Evolutionary conservation across 2,329 filamentous ascomycete species (phyloP), one percentile per base, ranked within the genome.

Genomic region (Colletotrichum tropicicola): DNA sequence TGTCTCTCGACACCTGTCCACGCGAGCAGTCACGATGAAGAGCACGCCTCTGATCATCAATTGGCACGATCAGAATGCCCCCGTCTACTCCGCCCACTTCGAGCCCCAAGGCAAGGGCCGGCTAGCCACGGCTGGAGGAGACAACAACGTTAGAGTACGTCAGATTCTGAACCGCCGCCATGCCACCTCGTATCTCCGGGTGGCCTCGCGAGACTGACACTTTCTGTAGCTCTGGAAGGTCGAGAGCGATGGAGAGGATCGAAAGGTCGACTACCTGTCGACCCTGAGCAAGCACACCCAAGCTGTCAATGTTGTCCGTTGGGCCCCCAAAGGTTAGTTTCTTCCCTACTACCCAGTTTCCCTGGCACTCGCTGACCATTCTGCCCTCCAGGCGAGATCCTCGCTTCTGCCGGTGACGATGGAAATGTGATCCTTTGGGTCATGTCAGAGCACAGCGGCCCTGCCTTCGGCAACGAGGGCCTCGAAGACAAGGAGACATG

Each of bases 381-480:
- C n/a, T 19, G 6, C 41, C 25, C n/a, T 37, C 35, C 73, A 97
- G 94, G 95, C 68, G 96, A 98, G 80, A 88, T 94, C 73, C 88
- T 99, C 67, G 96, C 94, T 69, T 98, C 94, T 58, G 96, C 96
- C 35, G 96, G 96, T 70, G 96, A 99, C 77, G 96, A 99, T 78
- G 96, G 96, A 65, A 99, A 98, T 75, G 93, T 98, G 56, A 91
- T 99, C 62, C 87, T 98, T 66, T 99, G 96, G 96, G 92, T 97
- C 41, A 94, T 94, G 10, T 92, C 93, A 69, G 94, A 97, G 85
- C 86, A 61, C 87, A 91, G 67, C 85, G 87, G 65, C 85, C 88
- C 59, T 81, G 76, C 80, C 39, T 92, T 97, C 74, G 94, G 94
- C 68, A 92, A 94, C 73, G 94, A 98, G 71, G 89, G 88, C 51